Base-by-base conservation (phyloP, 148 eudicot species). In the Diospyros kaki region DNA sequence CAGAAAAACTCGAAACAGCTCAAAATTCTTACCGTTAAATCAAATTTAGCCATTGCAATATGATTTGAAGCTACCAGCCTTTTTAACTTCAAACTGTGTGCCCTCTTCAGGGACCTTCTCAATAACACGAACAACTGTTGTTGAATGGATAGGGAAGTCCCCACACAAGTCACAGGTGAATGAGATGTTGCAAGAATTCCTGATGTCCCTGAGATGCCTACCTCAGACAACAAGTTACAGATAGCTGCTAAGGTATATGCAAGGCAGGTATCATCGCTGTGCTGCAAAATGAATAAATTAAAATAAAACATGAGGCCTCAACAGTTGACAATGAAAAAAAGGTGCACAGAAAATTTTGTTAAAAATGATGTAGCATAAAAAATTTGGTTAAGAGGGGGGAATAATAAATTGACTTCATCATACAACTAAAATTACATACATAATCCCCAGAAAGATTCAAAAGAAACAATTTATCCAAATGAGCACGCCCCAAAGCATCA, bases 221-320 rank as follows among this genome's bases (percentile, higher is more conserved):
- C 82, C 81, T 91, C 91, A 81, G 96, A 91, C 74, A 95, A 78
- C 76, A 95, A 80, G 81, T 86, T 93, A 76, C 96, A 92, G 61
- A 95, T 93, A 65, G 93, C 94, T 58, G 97, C 76, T 77, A 95
- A 86, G 43, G 98, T 89, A 81, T 93, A 87, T 14, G 97, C 96
- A 82, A 95, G 99, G 85, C 97, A 93, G 40, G 89, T 83, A 73
- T 95, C 99, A 84, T 95, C 87, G 69, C 76, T 84, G 64, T 85
- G 89, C 99, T 95, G 97, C 92, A 87, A 64, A 74, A 44, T 78
- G 58, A 72, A 78, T 50, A 61, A 55, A 18, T 44, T 48, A 48
- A 48, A 48, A 8, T 4, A 48, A 48, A 3, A 40, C 58, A 74
- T 65, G 39, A 52, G 42, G 58, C 80, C 75, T 64, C 70, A 71